These are phyloP conservation scores for Cyberlindnera euphorbiiphila DNA, from an alignment of 805 yeast genomes.

Conservation along the genomic window DNA sequence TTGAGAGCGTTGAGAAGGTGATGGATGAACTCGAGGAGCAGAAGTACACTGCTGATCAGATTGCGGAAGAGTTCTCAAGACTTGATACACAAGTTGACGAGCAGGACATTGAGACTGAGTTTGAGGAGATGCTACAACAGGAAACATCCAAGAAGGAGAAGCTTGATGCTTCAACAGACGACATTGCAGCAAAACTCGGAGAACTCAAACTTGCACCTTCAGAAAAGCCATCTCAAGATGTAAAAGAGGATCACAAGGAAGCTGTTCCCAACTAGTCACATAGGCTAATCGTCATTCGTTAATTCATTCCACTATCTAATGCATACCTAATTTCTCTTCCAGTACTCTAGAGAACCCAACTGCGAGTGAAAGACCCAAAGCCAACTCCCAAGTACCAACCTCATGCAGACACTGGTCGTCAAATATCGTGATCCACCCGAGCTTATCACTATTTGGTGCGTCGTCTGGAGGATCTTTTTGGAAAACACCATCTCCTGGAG, in stretches of 20 bases:
- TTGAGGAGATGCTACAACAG: constrained; percentile 31
- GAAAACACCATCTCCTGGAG: constrained; percentile 54
- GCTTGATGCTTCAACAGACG: constrained; percentile 9
- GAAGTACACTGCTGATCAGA: constrained; percentile 34
- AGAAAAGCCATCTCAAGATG: constrained; percentile 2
- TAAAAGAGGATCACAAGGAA: constrained; percentile 3
- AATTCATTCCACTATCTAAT: neutral
- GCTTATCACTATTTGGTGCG: constrained; percentile 52
- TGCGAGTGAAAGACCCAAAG: constrained; percentile 50
- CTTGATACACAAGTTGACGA: constrained; percentile 23
- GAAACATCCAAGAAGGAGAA: constrained; percentile 9
- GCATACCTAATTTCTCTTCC: constrained; percentile 20
- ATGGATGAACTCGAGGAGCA: constrained; percentile 39
- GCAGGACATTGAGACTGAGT: constrained; percentile 32
- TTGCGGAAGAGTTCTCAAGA: constrained; percentile 32
- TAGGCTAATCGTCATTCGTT: no score
- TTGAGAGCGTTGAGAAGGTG: constrained; percentile 39
- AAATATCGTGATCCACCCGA: constrained; percentile 64
- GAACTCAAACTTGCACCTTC: constrained; percentile 25
- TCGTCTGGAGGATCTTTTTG: constrained; percentile 51
- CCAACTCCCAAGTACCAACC: constrained; percentile 50
- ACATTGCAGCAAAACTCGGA: constrained; percentile 24
- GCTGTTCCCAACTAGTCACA: constrained; percentile 8
- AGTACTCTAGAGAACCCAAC: constrained; percentile 39
- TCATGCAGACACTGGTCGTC: constrained; percentile 37